Percentiles rank a stretch among this genome's conserved stretches.
These are phyloP conservation scores for Balakata baccata DNA, from an alignment of 345 rosid genomes.

Conservation along the genomic window DNA sequence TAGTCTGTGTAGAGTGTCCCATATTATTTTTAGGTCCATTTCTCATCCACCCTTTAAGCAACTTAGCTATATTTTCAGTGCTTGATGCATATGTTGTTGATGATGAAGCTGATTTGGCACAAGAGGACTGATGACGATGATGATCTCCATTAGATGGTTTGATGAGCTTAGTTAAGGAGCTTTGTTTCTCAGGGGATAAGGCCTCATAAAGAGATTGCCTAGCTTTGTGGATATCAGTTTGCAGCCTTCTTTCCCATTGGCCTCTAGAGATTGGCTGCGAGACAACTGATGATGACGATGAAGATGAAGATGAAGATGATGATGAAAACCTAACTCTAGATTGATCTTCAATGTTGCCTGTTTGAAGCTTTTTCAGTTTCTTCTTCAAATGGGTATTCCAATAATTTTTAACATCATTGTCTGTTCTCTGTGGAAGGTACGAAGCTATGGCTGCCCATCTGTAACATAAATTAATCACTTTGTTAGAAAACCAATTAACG, in stretches of 20 bases:
- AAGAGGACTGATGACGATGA: neutral
- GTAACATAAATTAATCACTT: slow-evolving; percentile 18
- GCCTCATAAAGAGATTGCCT: slow-evolving; percentile 76
- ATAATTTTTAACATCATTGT: slow-evolving; percentile 86
- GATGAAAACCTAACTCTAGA: slow-evolving; percentile 36
- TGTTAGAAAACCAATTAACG: neutral
- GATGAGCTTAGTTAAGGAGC: slow-evolving; percentile 4
- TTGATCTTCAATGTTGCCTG: slow-evolving; percentile 28
- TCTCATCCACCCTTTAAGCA: slow-evolving; percentile 68
- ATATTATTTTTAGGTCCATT: slow-evolving; percentile 27
- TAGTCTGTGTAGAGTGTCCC: slow-evolving; percentile 21
- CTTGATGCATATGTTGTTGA: slow-evolving; percentile 51
- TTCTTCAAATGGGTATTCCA: slow-evolving; percentile 93
- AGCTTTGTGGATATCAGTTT: slow-evolving; percentile 82
- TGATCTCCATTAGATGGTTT: slow-evolving; percentile 19
- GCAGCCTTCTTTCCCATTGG: slow-evolving; percentile 85
- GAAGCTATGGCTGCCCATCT: slow-evolving; percentile 99
- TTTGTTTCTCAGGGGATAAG: slow-evolving; percentile 56
- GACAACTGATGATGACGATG: slow-evolving; percentile 16
- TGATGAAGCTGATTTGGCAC: slow-evolving; percentile 20
- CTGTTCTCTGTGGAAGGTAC: slow-evolving; percentile 92
- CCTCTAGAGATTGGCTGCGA: slow-evolving; percentile 48
- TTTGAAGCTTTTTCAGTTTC: slow-evolving; percentile 63
- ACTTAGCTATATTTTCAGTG: slow-evolving; percentile 62
- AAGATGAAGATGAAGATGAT: slow-evolving; percentile 16